phyloP scores from a whole-genome alignment of 179 eudicot genomes.

The Amaranthus tricolor region DNA sequence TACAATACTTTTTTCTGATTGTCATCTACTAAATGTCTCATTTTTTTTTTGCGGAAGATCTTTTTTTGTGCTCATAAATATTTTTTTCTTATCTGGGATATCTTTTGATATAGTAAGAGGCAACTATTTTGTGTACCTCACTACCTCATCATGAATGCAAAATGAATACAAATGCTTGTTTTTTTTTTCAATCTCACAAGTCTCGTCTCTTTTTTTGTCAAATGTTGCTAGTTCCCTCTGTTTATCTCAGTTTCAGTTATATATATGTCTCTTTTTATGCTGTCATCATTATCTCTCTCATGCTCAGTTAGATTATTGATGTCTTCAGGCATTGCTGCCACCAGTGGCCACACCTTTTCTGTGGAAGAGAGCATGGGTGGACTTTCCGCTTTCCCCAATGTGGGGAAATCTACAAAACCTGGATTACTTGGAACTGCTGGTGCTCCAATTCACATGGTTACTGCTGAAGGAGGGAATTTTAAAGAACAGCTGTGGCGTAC shows the following conservation, averaged over 20 bases:
- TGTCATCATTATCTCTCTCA: background rate
- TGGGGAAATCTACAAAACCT: slow-evolving; percentile 70
- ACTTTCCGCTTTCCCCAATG: slow-evolving; percentile 73
- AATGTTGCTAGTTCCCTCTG: background rate
- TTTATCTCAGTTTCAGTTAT: background rate
- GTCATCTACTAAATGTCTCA: background rate
- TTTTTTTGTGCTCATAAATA: background rate
- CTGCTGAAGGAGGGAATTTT: slow-evolving; percentile 86
- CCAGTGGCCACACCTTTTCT: slow-evolving; percentile 24
- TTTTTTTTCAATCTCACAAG: background rate
- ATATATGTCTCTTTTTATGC: background rate
- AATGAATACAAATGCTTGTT: background rate
- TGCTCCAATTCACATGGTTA: slow-evolving; percentile 96
- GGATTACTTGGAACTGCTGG: slow-evolving; percentile 84
- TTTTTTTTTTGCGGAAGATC: background rate
- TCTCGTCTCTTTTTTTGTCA: background rate
- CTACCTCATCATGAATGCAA: background rate
- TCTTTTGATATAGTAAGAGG: background rate
- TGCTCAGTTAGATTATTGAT: background rate
- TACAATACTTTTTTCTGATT: background rate
- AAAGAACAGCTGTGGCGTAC: slow-evolving; percentile 98
- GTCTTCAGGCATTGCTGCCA: slow-evolving; percentile 35
- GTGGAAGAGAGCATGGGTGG: slow-evolving; percentile 62
- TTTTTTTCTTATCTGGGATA: background rate
- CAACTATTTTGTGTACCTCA: too few species aligned